Base-by-base conservation (phyloP, 2,329 filamentous ascomycete genomes). In the Diaporthe capsici region DNA sequence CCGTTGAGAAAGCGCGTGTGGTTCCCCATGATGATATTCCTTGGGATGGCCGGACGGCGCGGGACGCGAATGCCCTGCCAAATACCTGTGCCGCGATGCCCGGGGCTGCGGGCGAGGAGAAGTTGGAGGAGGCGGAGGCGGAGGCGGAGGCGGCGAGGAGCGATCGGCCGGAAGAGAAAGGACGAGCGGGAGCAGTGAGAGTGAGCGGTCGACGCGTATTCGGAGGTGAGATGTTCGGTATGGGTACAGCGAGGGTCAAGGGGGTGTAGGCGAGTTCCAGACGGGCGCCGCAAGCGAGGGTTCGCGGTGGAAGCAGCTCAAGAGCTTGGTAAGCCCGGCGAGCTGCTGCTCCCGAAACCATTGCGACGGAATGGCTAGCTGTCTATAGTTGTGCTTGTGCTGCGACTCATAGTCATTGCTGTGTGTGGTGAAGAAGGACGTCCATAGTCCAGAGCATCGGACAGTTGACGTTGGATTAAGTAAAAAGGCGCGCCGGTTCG, bases 281-380 rank as follows among this genome's bases (percentile, higher is more conserved):
- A 28, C n/a, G 39, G 8, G 55, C 65, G 61, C 75, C 80, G 72
- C 82, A 81, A 81, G 80, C 80, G 78, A 83, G 82, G 79, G 83
- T 84, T 82, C 86, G 84, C 80, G 84, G 85, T 77, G 87, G 87
- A 83, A 88, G 84, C 84, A 89, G 84, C 83, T 75, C 73, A 60
- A 77, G 73, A 71, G 75, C 73, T 34, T 71, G 68, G 57, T 53
- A 60, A 81, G 79, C 78, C 84, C 84, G 81, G 86, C 86, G 80
- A 87, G 87, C 80, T 81, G 85, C 81, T 76, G 80, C 84, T 83
- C 86, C 87, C 84, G 86, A 85, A 82, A 85, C 85, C 88, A 89
- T 89, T 79, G 80, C 85, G 81, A 44, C 17, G 39, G 60, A 51
- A 70, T 57, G 55, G 39, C 70, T 75, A 77, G 39, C 73, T 73